Percentiles rank a stretch among this genome's conserved stretches.
These are phyloP conservation scores for Cyclostephanos invisitatus DNA, from an alignment of 108 stramenopile species.

Conservation along the genomic window DNA sequence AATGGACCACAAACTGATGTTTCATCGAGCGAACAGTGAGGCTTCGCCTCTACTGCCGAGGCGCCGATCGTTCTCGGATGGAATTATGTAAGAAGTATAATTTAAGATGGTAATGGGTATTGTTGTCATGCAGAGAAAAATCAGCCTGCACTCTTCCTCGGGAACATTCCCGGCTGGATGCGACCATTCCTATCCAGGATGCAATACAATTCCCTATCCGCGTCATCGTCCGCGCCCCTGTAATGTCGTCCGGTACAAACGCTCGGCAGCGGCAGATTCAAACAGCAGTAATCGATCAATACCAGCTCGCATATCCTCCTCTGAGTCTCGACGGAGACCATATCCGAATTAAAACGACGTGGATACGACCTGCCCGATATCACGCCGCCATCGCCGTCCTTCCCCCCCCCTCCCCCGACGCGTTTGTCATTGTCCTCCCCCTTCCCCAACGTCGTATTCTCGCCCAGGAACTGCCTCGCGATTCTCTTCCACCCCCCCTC, in stretches of 20 bases:
- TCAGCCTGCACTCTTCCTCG: background rate
- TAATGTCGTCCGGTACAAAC: constrained; percentile 26
- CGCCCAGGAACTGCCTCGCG: constrained; percentile 20
- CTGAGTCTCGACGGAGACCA: constrained; percentile 29
- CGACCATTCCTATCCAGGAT: constrained; percentile 5
- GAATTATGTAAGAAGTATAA: constrained; percentile 2
- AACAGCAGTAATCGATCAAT: constrained; percentile 42
- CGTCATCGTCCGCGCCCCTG: constrained; percentile 10
- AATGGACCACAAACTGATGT: constrained; percentile 14
- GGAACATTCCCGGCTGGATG: constrained; percentile 23
- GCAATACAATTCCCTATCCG: constrained; percentile 19
- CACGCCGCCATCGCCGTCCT: constrained; percentile 1
- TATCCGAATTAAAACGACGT: constrained; percentile 27
- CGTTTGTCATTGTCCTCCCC: too few species aligned
- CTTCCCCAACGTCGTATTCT: constrained; percentile 4
- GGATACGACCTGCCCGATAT: constrained; percentile 41
- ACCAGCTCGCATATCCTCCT: constrained; percentile 30
- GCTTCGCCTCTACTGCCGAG: background rate
- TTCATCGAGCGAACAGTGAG: background rate
- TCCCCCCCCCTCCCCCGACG: too few species aligned
- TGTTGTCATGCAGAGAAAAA: background rate
- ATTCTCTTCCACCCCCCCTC: constrained; percentile 23
- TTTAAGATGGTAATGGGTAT: background rate
- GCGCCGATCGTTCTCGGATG: background rate
- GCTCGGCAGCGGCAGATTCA: constrained; percentile 37